Evolutionary conservation across 2,329 filamentous ascomycete genomes (phyloP).

Genomic region (Metarhizium rileyi): DNA sequence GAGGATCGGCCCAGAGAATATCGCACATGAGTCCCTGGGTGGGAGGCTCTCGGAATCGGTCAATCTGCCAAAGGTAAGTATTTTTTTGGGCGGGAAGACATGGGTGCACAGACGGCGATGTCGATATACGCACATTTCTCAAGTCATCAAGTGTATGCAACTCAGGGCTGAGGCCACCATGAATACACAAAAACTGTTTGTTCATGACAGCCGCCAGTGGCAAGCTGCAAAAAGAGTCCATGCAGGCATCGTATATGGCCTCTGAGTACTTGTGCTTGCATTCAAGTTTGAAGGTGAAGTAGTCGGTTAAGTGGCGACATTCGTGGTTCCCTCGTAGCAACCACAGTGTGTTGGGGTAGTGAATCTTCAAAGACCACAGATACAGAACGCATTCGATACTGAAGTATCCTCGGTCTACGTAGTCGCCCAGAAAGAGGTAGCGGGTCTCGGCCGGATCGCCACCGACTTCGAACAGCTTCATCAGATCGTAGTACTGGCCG

Average conservation of each 20-base stretch:
- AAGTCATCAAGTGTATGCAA: conserved; percentile 92
- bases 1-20: conserved; percentile 94
- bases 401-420: conserved; percentile 97
- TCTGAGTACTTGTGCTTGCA: conserved; percentile 99
- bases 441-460: conserved; percentile 93
- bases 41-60: conserved; percentile 93
- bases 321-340: conserved; percentile 96
- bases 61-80: conserved; percentile 52
- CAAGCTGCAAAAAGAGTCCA: conserved; percentile 93
- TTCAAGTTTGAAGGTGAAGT: conserved; percentile 99
- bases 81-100: background rate
- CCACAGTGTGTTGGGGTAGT: conserved; percentile 97
- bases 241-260: conserved; percentile 90
- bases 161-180: conserved; percentile 91
- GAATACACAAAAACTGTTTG: conserved; percentile 98
- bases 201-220: conserved; percentile 98
- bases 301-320: conserved; percentile 96
- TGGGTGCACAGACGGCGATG: background rate
- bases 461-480: conserved; percentile 98
- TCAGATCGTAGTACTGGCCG: conserved; percentile 97
- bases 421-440: conserved; percentile 95
- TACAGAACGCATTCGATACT: conserved; percentile 99
- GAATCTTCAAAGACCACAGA: conserved; percentile 96
- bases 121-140: conserved; percentile 55
- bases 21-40: conserved; percentile 99